These are phyloP conservation scores for Backusella luteola DNA, from an alignment of 192 early-diverging fungal species.

Conservation along the genomic window DNA sequence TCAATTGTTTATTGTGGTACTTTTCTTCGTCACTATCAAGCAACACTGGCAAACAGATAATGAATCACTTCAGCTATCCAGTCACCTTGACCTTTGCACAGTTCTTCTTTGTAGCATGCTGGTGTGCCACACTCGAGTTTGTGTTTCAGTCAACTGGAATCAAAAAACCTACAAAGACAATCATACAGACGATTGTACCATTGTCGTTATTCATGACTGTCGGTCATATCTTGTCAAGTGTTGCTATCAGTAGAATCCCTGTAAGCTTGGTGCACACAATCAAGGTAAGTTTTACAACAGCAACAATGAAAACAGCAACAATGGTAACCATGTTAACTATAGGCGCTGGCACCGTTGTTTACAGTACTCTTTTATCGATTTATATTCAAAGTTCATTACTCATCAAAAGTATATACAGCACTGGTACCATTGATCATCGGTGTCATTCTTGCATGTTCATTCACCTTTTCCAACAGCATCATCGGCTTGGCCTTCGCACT, in stretches of 20 bases:
- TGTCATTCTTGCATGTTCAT: slow-evolving; percentile 86
- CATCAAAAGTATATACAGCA: slow-evolving; percentile 68
- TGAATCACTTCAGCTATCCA: slow-evolving; percentile 75
- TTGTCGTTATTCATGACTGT: slow-evolving; percentile 78
- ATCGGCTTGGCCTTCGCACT: slow-evolving; percentile 76
- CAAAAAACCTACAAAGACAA: slow-evolving; percentile 44
- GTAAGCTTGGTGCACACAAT: slow-evolving; percentile 88
- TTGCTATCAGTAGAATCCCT: slow-evolving; percentile 72
- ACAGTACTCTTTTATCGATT: slow-evolving; percentile 79
- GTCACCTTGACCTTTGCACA: slow-evolving; percentile 82
- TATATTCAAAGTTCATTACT: slow-evolving; percentile 66
- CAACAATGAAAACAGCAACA: background rate
- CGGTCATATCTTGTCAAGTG: slow-evolving; percentile 77
- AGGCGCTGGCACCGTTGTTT: slow-evolving; percentile 84
- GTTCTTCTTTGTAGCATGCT: slow-evolving; percentile 73
- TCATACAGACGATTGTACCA: slow-evolving; percentile 65
- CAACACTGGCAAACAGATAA: slow-evolving; percentile 79
- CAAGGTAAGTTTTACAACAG: slow-evolving; percentile 58
- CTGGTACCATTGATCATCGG: slow-evolving; percentile 78
- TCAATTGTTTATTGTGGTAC: slow-evolving; percentile 80
- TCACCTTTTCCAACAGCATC: slow-evolving; percentile 63
- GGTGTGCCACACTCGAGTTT: slow-evolving; percentile 47
- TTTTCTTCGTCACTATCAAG: slow-evolving; percentile 77
- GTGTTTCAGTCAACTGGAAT: slow-evolving; percentile 52
- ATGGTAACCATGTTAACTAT: background rate